Conservation (phyloP, 1,139 yeast genomes). For the Yamadazyma trypodendri region DNA sequence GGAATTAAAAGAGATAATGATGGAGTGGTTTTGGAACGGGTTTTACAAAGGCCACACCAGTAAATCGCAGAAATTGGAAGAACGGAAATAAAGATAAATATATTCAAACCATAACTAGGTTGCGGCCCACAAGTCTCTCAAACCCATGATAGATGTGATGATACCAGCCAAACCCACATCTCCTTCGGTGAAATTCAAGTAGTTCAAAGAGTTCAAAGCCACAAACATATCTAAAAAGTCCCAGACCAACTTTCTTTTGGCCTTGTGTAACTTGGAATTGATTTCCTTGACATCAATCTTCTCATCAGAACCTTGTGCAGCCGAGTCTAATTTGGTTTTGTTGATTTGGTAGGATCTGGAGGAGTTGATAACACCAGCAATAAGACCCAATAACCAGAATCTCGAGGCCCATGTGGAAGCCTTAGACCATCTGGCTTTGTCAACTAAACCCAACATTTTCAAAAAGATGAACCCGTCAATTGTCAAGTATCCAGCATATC, state of each 20-base stretch:
- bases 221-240: constrained; percentile 75
- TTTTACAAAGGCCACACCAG: constrained; percentile 21
- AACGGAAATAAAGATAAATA: too few species aligned
- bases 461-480: constrained; percentile 75
- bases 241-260: constrained; percentile 72
- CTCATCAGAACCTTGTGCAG: constrained; percentile 27
- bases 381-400: constrained; percentile 77
- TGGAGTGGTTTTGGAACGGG: constrained; percentile 38
- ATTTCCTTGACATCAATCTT: constrained; percentile 30
- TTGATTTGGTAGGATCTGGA: constrained; percentile 38
- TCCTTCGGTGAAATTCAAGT: constrained; percentile 71
- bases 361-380: constrained; percentile 61
- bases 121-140: constrained; percentile 65
- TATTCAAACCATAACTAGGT: constrained; percentile 11
- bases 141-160: constrained; percentile 75
- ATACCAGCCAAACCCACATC: constrained; percentile 84
- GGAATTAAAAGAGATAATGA: constrained; percentile 25
- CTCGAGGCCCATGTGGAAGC: constrained; percentile 50
- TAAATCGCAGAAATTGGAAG: neutral
- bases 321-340: constrained; percentile 21
- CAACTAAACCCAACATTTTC: constrained; percentile 48
- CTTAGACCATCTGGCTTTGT: constrained; percentile 33
- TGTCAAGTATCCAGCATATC: constrained; percentile 71
- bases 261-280: constrained; percentile 35
- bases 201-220: constrained; percentile 67